A percentile compares a stretch with the other conserved stretches of the same genome.
phyloP scores from a whole-genome alignment of 768 basidiomycete species.

The Tylopilus rubrobrunneus region DNA sequence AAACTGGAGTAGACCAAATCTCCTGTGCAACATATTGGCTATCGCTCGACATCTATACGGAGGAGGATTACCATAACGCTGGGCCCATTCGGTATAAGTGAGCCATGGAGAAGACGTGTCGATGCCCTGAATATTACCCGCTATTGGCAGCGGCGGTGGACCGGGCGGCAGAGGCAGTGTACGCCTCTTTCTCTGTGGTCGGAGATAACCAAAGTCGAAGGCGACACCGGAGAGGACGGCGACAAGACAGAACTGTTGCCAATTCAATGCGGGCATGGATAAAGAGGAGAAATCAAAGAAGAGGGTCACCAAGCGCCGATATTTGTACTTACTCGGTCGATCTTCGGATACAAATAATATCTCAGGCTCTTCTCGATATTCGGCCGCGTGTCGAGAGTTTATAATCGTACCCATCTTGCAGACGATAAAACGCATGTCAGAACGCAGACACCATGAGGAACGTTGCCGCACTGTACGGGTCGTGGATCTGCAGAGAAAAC shows the following conservation, averaged over 20 bases:
- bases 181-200: conserved; percentile 3
- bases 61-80: conserved; percentile 10
- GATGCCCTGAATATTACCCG: conserved; percentile 16
- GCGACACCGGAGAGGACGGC: conserved; percentile 9
- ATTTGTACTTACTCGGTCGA: conserved; percentile 2
- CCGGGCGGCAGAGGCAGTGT: conserved; percentile 17
- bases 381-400: background rate
- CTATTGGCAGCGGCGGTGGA: conserved; percentile 15
- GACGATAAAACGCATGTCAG: background rate
- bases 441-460: background rate
- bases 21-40: conserved; percentile 13
- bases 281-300: background rate
- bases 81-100: conserved; percentile 18
- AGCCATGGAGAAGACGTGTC: conserved; percentile 13
- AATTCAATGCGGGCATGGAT: conserved; percentile 1
- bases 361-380: background rate
- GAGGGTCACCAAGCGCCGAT: background rate
- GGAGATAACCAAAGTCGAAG: conserved; percentile 1
- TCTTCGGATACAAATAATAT: background rate
- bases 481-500: background rate
- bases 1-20: conserved; percentile 24
- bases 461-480: background rate
- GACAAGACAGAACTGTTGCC: conserved; percentile 12
- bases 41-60: background rate
- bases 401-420: background rate